phyloP scores from a whole-genome alignment of 1,139 yeast species.

The Pneumocystis sp. region DNA sequence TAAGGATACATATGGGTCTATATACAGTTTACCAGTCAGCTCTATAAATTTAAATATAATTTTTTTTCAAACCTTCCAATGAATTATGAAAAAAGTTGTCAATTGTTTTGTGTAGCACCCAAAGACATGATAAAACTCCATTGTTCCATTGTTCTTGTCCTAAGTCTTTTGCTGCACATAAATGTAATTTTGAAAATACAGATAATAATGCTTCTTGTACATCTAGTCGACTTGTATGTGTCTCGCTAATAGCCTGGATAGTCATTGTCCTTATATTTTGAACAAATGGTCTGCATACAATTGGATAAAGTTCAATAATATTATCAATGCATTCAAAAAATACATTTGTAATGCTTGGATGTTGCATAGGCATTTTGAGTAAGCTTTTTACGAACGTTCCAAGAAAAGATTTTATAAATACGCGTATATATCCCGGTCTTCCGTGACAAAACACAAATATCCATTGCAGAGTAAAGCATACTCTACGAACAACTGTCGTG shows the following conservation, averaged over 20 bases:
- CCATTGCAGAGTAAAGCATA: not conserved
- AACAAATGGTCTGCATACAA: not conserved
- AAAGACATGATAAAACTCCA: not conserved
- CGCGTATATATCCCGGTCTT: not conserved
- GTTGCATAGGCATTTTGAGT: not conserved
- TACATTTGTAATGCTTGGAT: not conserved
- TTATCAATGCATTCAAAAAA: not conserved
- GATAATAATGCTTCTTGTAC: not conserved
- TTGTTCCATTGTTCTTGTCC: not conserved
- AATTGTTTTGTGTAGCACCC: not conserved
- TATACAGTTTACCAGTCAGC: not conserved
- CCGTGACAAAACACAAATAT: not conserved
- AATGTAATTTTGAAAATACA: not conserved
- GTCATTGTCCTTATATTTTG: not conserved
- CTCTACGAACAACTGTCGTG: not conserved
- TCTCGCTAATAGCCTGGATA: not conserved
- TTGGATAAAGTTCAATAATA: not conserved
- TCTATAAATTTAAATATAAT: not conserved
- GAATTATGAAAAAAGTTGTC: not conserved
- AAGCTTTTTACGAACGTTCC: not conserved
- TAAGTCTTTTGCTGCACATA: not conserved
- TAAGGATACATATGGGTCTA: not conserved
- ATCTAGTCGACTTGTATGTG: not conserved
- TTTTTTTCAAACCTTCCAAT: not conserved
- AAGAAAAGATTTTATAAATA: not conserved